Conservation (phyloP, 1,139 yeast genomes). For the Hansenula anomala region DNA sequence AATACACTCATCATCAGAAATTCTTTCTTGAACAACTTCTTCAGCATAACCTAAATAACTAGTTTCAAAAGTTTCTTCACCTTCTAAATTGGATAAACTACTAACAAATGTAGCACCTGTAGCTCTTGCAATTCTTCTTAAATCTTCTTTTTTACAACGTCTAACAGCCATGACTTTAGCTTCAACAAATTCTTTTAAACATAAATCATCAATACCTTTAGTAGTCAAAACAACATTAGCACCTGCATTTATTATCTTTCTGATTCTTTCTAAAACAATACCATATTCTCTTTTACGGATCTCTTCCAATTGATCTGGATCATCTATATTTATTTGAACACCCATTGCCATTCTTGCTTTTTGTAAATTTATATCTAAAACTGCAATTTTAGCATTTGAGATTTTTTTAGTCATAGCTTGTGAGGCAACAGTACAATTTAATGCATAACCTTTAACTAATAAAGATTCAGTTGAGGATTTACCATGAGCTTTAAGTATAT, state of each 20-base stretch:
- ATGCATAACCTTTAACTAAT: slow-evolving; percentile 88
- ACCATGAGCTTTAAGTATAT: slow-evolving; percentile 94
- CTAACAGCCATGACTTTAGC: slow-evolving; percentile 97
- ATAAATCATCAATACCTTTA: slow-evolving; percentile 96
- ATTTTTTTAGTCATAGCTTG: slow-evolving; percentile 90
- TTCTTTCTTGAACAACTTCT: slow-evolving; percentile 85
- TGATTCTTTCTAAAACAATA: slow-evolving; percentile 81
- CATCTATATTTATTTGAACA: slow-evolving; percentile 93
- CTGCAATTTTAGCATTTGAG: slow-evolving; percentile 79
- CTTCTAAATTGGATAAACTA: slow-evolving; percentile 90
- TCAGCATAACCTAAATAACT: slow-evolving; percentile 87
- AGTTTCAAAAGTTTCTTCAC: slow-evolving; percentile 93
- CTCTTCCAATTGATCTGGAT: slow-evolving; percentile 95
- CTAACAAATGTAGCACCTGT: slow-evolving; percentile 92
- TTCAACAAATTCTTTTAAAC: slow-evolving; percentile 93
- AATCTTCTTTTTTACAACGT: slow-evolving; percentile 95
- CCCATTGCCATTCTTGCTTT: slow-evolving; percentile 99
- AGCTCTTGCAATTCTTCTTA: slow-evolving; percentile 95
- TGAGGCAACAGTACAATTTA: slow-evolving; percentile 95
- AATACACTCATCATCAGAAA: slow-evolving; percentile 97
- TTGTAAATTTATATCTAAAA: slow-evolving; percentile 90
- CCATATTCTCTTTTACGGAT: slow-evolving; percentile 94
- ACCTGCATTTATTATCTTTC: slow-evolving; percentile 84
- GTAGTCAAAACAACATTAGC: slow-evolving; percentile 97
- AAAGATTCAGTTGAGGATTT: slow-evolving; percentile 84